These are phyloP conservation scores for Globomyces sp. DNA, from an alignment of 371 early-diverging fungal species.

Conservation along the genomic window DNA sequence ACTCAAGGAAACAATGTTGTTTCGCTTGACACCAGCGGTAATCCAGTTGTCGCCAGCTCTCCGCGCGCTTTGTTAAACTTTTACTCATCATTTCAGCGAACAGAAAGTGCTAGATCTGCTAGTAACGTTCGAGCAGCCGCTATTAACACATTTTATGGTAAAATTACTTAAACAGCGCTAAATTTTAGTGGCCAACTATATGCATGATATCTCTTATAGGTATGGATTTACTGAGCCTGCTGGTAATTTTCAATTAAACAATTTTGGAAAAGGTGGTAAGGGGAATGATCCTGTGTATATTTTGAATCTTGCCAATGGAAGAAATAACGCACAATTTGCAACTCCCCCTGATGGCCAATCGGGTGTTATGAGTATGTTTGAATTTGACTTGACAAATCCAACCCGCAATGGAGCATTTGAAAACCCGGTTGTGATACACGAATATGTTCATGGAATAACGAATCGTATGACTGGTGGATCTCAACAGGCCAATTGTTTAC, in stretches of 20 bases:
- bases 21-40: too few species aligned
- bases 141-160: too few species aligned
- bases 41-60: too few species aligned
- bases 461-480: constrained; percentile 90
- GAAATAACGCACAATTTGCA: constrained; percentile 40
- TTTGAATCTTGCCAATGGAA: constrained; percentile 24
- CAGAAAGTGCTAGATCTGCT: too few species aligned
- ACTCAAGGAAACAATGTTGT: too few species aligned
- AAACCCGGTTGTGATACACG: constrained; percentile 64
- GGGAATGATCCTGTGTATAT: constrained; percentile 26
- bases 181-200: constrained; percentile 61
- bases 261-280: constrained; percentile 62
- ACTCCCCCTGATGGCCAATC: constrained; percentile 50
- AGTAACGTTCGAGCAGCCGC: too few species aligned
- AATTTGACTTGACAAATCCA: constrained; percentile 35
- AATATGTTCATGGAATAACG: constrained; percentile 88
- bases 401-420: constrained; percentile 45
- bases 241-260: constrained; percentile 90
- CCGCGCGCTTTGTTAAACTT: too few species aligned
- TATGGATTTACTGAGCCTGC: constrained; percentile 88
- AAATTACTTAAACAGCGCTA: too few species aligned
- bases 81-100: too few species aligned
- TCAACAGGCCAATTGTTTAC: constrained; percentile 82
- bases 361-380: constrained; percentile 46
- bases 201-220: constrained; percentile 58